Evolutionary conservation across 345 rosid genomes (phyloP), one percentile per base, ranked within the genome.

Genomic region (Pseudoturritis turrita): DNA sequence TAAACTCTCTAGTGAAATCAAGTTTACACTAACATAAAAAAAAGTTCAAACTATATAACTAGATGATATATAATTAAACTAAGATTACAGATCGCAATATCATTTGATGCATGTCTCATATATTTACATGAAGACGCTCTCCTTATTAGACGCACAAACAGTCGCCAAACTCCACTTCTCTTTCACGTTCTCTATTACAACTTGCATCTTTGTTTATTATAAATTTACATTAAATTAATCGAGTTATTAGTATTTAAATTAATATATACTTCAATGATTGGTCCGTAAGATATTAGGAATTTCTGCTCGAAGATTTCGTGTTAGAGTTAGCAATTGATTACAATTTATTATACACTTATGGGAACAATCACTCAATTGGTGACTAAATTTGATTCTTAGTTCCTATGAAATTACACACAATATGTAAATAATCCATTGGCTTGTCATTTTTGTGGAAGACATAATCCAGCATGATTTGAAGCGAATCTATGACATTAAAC

Each of bases 161-260:
- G 68, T 47, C 60, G 11, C 67, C 72, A 58, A 72, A 72, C 66
- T 73, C 72, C 52, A 65, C 67, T 74, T 74, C 62, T 67, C 62
- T 59, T 67, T 67, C 78, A 74, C 73, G 78, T 67, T 74, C 78
- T 74, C 49, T 31, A 52, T 50, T 74, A 50, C 78, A 67, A 74
- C 73, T 74, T 74, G 73, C 62, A 14, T 40, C 47, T 41, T 74
- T 66, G 9, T 67, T 50, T 58, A 45, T 28, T 56, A 26, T 13
- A 23, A 28, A 22, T 14, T 44, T 45, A 14, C 55, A 45, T 35
- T 46, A 46, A 12, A 46, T 17, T 62, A 62, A 53, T 45, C 57
- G 8, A 45, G 31, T 17, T 54, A 73, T 28, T 65, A 19, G 53
- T 47, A 47, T 57, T 72, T 26, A 28, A 54, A 59, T 59, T 43